A percentile compares a stretch with the other conserved stretches of the same genome.
These are phyloP conservation scores for Tylopilus felleus DNA, from an alignment of 768 basidiomycete species.

Conservation along the genomic window DNA sequence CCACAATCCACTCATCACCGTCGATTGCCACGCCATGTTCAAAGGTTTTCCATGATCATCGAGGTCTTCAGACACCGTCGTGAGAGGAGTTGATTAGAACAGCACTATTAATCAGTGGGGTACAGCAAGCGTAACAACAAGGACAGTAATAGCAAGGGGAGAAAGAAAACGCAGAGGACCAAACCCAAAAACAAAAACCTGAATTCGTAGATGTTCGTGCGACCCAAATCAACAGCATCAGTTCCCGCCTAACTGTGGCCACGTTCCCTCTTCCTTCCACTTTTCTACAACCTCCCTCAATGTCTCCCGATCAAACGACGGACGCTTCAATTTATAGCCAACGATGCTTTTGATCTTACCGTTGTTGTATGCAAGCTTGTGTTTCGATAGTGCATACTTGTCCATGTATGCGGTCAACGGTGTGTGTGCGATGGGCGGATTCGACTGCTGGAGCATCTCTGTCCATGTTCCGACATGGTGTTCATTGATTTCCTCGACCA, in stretches of 20 bases:
- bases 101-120: slow-evolving; percentile 24
- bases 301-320: slow-evolving; percentile 57
- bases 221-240: neutral
- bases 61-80: neutral
- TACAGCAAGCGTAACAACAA: slow-evolving; percentile 24
- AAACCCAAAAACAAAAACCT: slow-evolving; percentile 17
- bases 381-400: slow-evolving; percentile 66
- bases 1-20: neutral
- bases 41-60: neutral
- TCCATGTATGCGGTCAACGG: slow-evolving; percentile 81
- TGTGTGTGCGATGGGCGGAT: slow-evolving; percentile 67
- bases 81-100: slow-evolving; percentile 16
- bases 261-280: slow-evolving; percentile 68
- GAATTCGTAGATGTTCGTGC: slow-evolving; percentile 13
- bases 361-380: slow-evolving; percentile 64
- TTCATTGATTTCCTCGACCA: slow-evolving; percentile 82
- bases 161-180: slow-evolving; percentile 13
- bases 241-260: slow-evolving; percentile 26
- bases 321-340: slow-evolving; percentile 63
- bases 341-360: slow-evolving; percentile 70
- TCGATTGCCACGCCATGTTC: neutral
- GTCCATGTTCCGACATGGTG: slow-evolving; percentile 81
- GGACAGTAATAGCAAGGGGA: slow-evolving; percentile 1
- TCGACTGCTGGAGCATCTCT: slow-evolving; percentile 69
- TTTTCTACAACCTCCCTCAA: slow-evolving; percentile 72